These are phyloP conservation scores for Termitomyces sp. DNA, from an alignment of 768 basidiomycete species.

Conservation along the genomic window DNA sequence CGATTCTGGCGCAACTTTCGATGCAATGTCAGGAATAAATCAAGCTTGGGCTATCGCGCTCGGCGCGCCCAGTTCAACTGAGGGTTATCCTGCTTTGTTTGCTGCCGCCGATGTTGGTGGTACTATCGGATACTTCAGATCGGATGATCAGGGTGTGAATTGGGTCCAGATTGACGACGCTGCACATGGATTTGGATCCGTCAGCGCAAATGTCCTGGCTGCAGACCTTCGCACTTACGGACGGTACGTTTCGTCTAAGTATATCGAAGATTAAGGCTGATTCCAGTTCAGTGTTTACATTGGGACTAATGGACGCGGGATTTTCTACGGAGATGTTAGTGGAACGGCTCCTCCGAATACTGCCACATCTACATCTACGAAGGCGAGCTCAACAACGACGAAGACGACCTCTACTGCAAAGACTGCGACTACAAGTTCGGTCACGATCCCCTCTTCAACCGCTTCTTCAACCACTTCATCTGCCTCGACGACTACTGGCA, in stretches of 20 bases:
- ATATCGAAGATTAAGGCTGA: not conserved
- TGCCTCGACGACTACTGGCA: conserved; percentile 22
- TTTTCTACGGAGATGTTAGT: conserved; percentile 42
- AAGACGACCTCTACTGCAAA: conserved; percentile 13
- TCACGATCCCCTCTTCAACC: conserved; percentile 14
- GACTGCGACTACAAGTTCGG: conserved; percentile 15
- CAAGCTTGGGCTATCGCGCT: conserved; percentile 55
- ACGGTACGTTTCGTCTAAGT: conserved; percentile 25
- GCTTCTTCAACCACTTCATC: conserved; percentile 19
- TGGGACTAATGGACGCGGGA: conserved; percentile 56
- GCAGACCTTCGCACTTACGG: conserved; percentile 51
- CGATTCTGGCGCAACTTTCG: conserved; percentile 43
- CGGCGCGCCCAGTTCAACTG: conserved; percentile 42
- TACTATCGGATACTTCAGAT: conserved; percentile 49
- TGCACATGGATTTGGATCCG: conserved; percentile 51
- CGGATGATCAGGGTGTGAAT: conserved; percentile 47
- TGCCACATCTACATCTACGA: conserved; percentile 15
- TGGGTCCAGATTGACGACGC: conserved; percentile 60
- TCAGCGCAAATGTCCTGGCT: conserved; percentile 37
- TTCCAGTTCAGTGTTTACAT: conserved; percentile 42
- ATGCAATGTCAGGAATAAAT: conserved; percentile 37
- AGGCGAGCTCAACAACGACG: conserved; percentile 14
- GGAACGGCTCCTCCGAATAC: conserved; percentile 24
- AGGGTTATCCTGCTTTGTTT: conserved; percentile 49
- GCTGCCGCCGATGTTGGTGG: conserved; percentile 47